Evolutionary conservation across 495 filamentous ascomycete genomes (phyloP).

Genomic region (Halenospora varia): DNA sequence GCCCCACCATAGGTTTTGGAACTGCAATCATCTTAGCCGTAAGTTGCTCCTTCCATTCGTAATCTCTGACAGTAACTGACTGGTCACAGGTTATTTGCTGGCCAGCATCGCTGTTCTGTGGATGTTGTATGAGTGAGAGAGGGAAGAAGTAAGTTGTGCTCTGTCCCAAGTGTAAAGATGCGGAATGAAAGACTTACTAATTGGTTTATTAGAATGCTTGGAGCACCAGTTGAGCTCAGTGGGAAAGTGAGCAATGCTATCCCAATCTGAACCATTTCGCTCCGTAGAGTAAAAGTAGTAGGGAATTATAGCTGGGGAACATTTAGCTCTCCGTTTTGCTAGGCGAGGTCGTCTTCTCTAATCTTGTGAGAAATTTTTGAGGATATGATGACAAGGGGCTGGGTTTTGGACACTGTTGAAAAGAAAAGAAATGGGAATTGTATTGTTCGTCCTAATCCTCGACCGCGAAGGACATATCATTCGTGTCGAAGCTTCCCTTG

Average conservation of each 20-base stretch:
- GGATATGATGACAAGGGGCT: no score
- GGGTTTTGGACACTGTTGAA: no score
- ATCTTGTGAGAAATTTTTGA: no score
- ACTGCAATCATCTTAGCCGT: constrained; percentile 48
- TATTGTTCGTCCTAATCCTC: no score
- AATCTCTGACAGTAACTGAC: constrained; percentile 9
- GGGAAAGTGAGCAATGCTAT: constrained; percentile 50
- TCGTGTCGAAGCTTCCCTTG: no score
- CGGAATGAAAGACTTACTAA: constrained; percentile 1
- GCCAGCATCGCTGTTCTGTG: constrained; percentile 55
- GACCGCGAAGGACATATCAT: no score
- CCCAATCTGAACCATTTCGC: constrained; percentile 38
- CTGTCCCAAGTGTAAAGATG: background rate
- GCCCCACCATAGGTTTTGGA: constrained; percentile 53
- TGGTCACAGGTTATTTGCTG: constrained; percentile 48
- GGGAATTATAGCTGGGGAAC: no score
- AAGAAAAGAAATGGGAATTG: no score
- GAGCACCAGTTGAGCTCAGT: constrained; percentile 51
- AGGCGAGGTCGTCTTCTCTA: no score
- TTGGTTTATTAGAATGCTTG: constrained; percentile 42
- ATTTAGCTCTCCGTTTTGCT: no score
- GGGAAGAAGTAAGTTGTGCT: constrained; percentile 47
- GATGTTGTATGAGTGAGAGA: constrained; percentile 51
- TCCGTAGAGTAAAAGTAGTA: background rate
- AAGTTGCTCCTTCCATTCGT: constrained; percentile 29